Evolutionary conservation across 441 rosid species (phyloP), one percentile per base, ranked within the genome.

Genomic region (Populus hybrid): DNA sequence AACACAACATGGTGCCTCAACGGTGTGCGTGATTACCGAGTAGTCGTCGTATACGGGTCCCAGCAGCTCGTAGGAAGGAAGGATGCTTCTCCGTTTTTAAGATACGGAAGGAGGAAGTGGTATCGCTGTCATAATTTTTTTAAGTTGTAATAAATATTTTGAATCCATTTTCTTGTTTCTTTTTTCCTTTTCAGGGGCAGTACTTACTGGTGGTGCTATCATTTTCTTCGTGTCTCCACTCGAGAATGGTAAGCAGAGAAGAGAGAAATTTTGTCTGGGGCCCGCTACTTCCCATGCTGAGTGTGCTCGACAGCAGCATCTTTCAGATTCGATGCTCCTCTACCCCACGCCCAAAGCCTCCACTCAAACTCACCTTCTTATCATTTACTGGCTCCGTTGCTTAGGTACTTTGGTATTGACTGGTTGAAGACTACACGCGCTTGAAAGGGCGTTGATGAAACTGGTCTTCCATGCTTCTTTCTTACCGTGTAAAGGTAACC

Each of bases 271-370:
- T 66, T 9, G 56, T 28, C 42, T 68, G 81, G 88, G 90, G 50
- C 90, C 90, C 90, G 24, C 83, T 70, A 11, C 82, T 74, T 23
- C 78, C 66, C 83, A 81, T 74, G 86, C 81, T 73, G 81, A 76
- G 40, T 70, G 69, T 78, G 83, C 73, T 50, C 38, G 81, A 68
- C 83, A 78, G 88, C 71, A 73, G 82, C 83, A 71, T 77, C 78
- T 81, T 74, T 31, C 67, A 11, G 59, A n/a, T 69, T 69, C 79
- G 38, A 42, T 77, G 69, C 24, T 67, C 23, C n/a, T 24, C 38
- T 12, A 26, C 11, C 53, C 84, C 86, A 82, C 86, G n/a, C 10
- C 2, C 0, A 10, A 4, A 68, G 21, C 9, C 6, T 5, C 20
- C 5, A 6, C 11, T 35, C 14, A 7, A 12, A 0, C 20, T n/a